These are phyloP conservation scores for Rhodosorus marinus DNA, from an alignment of 23 red algal genomes.

Conservation along the genomic window DNA sequence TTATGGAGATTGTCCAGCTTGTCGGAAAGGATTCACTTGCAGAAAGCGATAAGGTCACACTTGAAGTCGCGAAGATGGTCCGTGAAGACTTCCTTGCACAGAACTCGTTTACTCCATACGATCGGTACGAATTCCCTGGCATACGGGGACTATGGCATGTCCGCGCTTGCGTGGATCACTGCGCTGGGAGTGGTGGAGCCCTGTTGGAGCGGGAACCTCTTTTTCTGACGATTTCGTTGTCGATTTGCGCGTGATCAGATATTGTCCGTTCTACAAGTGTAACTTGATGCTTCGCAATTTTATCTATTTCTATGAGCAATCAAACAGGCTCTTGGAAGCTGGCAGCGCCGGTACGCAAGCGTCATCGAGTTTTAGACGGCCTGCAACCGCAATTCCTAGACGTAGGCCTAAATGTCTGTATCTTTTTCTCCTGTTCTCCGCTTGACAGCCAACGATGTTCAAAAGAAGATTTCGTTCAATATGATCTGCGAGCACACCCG, in stretches of 20 bases:
- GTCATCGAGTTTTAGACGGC: neutral
- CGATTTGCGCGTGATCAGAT: too few relatives aligned
- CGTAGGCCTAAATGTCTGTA: too few relatives aligned
- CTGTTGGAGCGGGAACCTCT: too few relatives aligned
- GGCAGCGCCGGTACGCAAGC: neutral
- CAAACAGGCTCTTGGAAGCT: slow-evolving; percentile 30
- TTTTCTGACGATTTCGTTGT: too few relatives aligned
- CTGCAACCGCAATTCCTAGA: too few relatives aligned
- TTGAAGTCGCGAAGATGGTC: slow-evolving; percentile 84
- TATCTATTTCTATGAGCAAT: slow-evolving; percentile 68
- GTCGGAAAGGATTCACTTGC: slow-evolving; percentile 92
- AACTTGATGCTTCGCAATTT: slow-evolving; percentile 89
- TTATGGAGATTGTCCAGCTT: slow-evolving; percentile 98
- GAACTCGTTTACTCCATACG: slow-evolving; percentile 91
- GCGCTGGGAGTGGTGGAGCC: too few relatives aligned
- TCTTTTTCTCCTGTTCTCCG: too few relatives aligned
- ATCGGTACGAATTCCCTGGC: too few relatives aligned
- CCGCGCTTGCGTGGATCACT: too few relatives aligned
- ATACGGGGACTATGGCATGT: too few relatives aligned
- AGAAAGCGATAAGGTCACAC: slow-evolving; percentile 82
- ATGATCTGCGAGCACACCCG: slow-evolving; percentile 60
- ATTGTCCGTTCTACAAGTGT: slow-evolving; percentile 91
- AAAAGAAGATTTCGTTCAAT: slow-evolving; percentile 44
- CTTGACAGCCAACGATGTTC: too few relatives aligned
- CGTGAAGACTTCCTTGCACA: slow-evolving; percentile 95